Evolutionary conservation across 108 stramenopile species (phyloP).

Genomic region (Nitzschia sp.): DNA sequence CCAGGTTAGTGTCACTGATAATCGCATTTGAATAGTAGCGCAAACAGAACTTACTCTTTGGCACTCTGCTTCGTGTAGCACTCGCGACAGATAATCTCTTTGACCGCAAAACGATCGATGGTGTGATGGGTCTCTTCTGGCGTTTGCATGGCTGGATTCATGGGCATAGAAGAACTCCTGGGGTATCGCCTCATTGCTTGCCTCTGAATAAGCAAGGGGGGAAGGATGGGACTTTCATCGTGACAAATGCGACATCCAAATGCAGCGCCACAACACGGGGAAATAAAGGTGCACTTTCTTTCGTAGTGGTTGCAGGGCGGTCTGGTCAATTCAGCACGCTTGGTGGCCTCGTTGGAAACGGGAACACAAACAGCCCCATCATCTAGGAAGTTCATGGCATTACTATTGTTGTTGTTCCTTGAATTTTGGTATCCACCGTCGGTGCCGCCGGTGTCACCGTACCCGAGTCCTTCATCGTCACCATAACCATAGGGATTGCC

Average conservation of each 20-base stretch:
- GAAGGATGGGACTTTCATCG: conserved; percentile 76
- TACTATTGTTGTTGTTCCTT: not conserved
- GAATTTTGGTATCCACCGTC: conserved; percentile 6
- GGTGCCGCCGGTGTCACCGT: conserved; percentile 16
- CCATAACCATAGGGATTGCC: conserved; percentile 31
- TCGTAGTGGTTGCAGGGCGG: conserved; percentile 80
- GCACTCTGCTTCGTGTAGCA: conserved; percentile 77
- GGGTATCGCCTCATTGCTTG: conserved; percentile 17
- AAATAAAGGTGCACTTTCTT: conserved; percentile 76
- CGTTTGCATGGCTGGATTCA: conserved; percentile 15
- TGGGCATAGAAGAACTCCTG: conserved; percentile 61
- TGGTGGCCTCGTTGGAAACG: conserved; percentile 40
- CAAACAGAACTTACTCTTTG: conserved; percentile 61
- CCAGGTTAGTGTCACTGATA: no score
- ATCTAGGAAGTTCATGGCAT: not conserved
- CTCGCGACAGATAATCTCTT: conserved; percentile 79
- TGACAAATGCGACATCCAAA: conserved; percentile 91
- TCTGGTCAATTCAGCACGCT: conserved; percentile 61
- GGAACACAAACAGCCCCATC: conserved; percentile 11
- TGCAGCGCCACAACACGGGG: conserved; percentile 82
- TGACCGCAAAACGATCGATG: conserved; percentile 78
- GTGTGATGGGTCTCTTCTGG: conserved; percentile 77
- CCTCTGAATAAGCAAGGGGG: conserved; percentile 47
- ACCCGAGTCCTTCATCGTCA: conserved; percentile 16
- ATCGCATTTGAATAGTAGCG: no score